Conservation (phyloP, 2,329 filamentous ascomycete genomes). For the Shiraia bambusicola region DNA sequence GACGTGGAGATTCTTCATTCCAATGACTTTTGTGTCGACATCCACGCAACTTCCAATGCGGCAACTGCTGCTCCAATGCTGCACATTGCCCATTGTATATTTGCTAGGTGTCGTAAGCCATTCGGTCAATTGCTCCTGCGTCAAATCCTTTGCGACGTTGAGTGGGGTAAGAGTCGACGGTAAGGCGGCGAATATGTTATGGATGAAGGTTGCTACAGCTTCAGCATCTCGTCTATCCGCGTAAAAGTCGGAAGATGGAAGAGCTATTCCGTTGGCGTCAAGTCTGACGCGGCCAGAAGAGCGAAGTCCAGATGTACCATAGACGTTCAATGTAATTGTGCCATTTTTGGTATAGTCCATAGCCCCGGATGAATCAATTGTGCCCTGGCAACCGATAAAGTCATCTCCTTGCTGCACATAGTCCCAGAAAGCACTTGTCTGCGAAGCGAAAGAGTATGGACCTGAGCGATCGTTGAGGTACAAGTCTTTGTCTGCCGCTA, state of each 20-base stretch:
- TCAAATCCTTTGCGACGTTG: constrained; percentile 52
- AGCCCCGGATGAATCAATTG: constrained; percentile 53
- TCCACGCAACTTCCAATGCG: constrained; percentile 55
- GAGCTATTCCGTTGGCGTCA: constrained; percentile 48
- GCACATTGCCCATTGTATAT: constrained; percentile 54
- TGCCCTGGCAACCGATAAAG: constrained; percentile 54
- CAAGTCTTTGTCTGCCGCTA: constrained; percentile 45
- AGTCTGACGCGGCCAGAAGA: constrained; percentile 53
- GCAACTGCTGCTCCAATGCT: constrained; percentile 58
- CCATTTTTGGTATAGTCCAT: constrained; percentile 45
- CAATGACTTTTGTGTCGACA: constrained; percentile 49
- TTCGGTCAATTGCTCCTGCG: constrained; percentile 50
- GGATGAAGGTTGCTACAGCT: constrained; percentile 54
- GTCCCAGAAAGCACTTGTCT: constrained; percentile 58
- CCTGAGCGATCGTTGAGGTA: constrained; percentile 55
- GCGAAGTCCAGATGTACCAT: constrained; percentile 57
- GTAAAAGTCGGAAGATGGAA: constrained; percentile 48
- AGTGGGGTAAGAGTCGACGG: constrained; percentile 50
- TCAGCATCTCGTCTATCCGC: constrained; percentile 51
- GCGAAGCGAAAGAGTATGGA: constrained; percentile 56
- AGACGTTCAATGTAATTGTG: constrained; percentile 59
- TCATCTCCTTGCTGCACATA: constrained; percentile 49
- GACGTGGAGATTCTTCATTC: constrained; percentile 55
- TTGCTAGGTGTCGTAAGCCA: constrained; percentile 53
- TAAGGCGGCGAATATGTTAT: constrained; percentile 52